Evolutionary conservation across 228 moss, liverwort and hornwort species (phyloP).

Genomic region (Sphagnum fallax): DNA sequence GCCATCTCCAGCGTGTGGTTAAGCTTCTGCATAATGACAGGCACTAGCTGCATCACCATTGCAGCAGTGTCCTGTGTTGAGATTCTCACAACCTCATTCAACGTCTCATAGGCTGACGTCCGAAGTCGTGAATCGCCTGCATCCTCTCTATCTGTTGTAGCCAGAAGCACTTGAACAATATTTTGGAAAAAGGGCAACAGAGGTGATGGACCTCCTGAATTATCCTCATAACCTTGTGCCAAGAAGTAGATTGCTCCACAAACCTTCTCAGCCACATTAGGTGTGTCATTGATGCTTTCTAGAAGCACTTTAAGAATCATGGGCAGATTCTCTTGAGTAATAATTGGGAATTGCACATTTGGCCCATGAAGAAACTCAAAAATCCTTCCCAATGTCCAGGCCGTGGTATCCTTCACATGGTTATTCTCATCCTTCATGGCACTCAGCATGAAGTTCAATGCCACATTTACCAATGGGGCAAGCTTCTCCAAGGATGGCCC

Average conservation of each 20-base stretch:
- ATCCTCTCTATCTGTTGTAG: conserved; percentile 84
- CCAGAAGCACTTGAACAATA: conserved; percentile 81
- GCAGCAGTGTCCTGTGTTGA: conserved; percentile 68
- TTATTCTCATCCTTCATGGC: conserved; percentile 76
- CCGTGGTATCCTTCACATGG: conserved; percentile 65
- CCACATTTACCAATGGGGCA: conserved; percentile 47
- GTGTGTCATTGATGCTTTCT: conserved; percentile 53
- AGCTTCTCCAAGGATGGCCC: conserved; percentile 45
- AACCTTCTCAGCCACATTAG: conserved; percentile 67
- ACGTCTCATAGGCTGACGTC: conserved; percentile 91
- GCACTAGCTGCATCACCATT: conserved; percentile 94
- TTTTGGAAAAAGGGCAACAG: conserved; percentile 86
- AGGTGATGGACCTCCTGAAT: conserved; percentile 50
- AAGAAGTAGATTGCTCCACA: conserved; percentile 69
- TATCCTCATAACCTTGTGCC: conserved; percentile 63
- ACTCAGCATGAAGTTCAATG: conserved; percentile 56
- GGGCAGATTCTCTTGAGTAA: conserved; percentile 37
- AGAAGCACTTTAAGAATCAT: conserved; percentile 38
- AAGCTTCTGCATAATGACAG: conserved; percentile 71
- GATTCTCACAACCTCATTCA: conserved; percentile 86
- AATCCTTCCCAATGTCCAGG: conserved; percentile 61
- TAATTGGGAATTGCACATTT: conserved; percentile 44
- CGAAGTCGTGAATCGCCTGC: conserved; percentile 82
- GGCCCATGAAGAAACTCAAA: conserved; percentile 60
- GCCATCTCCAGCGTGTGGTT: conserved; percentile 59